Conservation (phyloP, 140 eudicot genomes). For the Oenanthe javanica region DNA sequence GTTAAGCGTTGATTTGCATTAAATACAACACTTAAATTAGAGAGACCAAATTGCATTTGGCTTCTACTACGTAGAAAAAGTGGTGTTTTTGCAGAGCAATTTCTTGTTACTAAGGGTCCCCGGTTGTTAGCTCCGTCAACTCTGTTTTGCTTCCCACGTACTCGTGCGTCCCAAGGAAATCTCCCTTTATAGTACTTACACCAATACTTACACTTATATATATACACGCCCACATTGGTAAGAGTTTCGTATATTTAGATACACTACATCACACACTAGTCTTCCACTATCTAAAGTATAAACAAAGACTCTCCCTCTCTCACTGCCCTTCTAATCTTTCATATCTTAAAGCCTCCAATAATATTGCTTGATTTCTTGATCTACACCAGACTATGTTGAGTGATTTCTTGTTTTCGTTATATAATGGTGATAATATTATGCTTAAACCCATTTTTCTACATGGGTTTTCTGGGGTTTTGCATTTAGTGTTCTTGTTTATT, state of each 20-base stretch:
- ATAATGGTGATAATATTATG: conserved; percentile 14
- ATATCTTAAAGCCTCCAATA: background rate
- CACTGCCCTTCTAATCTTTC: background rate
- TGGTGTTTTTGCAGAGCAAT: background rate
- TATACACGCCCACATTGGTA: background rate
- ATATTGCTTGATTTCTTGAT: background rate
- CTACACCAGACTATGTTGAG: conserved; percentile 8
- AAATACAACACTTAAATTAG: background rate
- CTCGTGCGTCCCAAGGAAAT: conserved; percentile 7
- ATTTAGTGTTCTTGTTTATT: conserved; percentile 34
- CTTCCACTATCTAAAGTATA: background rate
- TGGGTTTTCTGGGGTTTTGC: conserved; percentile 34
- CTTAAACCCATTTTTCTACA: conserved; percentile 43
- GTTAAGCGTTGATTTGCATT: background rate
- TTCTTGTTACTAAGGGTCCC: background rate
- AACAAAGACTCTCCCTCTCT: too few species aligned
- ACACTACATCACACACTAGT: background rate
- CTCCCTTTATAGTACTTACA: background rate
- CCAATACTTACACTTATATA: background rate
- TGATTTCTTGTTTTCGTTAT: background rate
- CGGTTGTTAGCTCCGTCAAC: conserved; percentile 7
- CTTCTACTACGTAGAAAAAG: background rate
- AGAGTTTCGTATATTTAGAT: background rate
- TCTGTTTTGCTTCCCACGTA: conserved; percentile 23
- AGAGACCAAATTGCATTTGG: background rate